Evolutionary conservation across 164 flowering plant genomes (phyloP), one percentile per base, ranked within the genome.

Genomic region (Chimonanthus praecox): DNA sequence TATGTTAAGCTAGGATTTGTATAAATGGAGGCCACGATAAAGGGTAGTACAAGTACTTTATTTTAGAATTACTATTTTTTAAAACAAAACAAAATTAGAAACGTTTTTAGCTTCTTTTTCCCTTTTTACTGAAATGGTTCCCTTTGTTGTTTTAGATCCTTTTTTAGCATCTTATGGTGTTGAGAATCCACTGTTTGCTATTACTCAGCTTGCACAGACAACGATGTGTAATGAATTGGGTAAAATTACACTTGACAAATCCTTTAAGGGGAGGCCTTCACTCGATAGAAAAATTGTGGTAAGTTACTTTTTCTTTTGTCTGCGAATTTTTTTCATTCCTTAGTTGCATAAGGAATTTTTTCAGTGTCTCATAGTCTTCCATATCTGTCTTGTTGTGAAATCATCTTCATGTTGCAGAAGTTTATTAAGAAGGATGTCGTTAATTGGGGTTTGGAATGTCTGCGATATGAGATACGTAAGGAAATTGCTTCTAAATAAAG

Each of bases 161-260:
- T 70, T 82, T 8, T 67, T 83, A 78, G 99, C 99, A 2, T 92
- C 99, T 0, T 95, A 95, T 84, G 99, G 98, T 3, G 97, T 90
- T 2, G 92, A 92, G 84, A 89, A 90, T 82, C 97, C 96, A 0
- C 78, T 93, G 0, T 88, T 84, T 80, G 94, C 98, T 0, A 92
- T 93, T 43, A 81, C 89, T 81, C 97, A 93, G 80, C 94, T 95
- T 51, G 98, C 99, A 0, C 98, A 93, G 81, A 90, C 97, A 2
- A 93, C 96, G 0, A 93, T 93, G 99, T 90, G 94, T 50, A 93
- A 94, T 82, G 99, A 91, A 79, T 82, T 93, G 64, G 98, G 99
- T 6, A 95, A 93, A 79, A 93, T 95, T 71, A 90, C 97, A 0
- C 83, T 95, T 45, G 98, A 93, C 82, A 90, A 90, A 83, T 90